phyloP scores from a whole-genome alignment of 108 stramenopile species.

The Fistulifera pelliculosa region DNA sequence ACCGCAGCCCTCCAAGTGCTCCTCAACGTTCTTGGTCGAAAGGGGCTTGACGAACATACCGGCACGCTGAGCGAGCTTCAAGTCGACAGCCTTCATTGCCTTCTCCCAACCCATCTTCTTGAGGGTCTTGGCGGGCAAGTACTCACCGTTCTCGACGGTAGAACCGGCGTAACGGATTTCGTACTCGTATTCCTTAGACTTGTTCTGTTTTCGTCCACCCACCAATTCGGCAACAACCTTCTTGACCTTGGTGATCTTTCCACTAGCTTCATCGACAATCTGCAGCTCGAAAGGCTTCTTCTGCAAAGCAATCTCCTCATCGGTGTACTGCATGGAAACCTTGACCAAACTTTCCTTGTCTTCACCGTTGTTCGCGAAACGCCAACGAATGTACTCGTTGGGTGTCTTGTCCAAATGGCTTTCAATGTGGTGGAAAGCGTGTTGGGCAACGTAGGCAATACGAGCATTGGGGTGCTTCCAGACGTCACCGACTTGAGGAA shows the following conservation, averaged over 20 bases:
- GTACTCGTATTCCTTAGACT: slow-evolving; percentile 95
- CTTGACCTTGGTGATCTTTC: slow-evolving; percentile 93
- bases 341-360: slow-evolving; percentile 97
- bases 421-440: slow-evolving; percentile 99
- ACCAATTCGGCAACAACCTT: slow-evolving; percentile 94
- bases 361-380: slow-evolving; percentile 97
- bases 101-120: slow-evolving; percentile 99
- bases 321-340: slow-evolving; percentile 94
- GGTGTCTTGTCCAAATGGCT: slow-evolving; percentile 94
- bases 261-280: slow-evolving; percentile 92
- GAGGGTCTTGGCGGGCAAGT: slow-evolving; percentile 84
- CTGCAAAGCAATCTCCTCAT: slow-evolving; percentile 87
- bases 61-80: slow-evolving; percentile 92
- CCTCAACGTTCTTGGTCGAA: slow-evolving; percentile 95
- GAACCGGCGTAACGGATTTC: slow-evolving; percentile 91
- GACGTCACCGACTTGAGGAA: slow-evolving; percentile 89
- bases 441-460: slow-evolving; percentile 99
- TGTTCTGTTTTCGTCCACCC: slow-evolving; percentile 93
- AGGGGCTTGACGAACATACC: slow-evolving; percentile 90
- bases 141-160: slow-evolving; percentile 79
- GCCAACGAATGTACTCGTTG: slow-evolving; percentile 99
- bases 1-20: slow-evolving; percentile 96
- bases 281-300: slow-evolving; percentile 91
- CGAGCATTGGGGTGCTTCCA: slow-evolving; percentile 99
- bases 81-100: slow-evolving; percentile 97